phyloP scores from a whole-genome alignment of 2,329 filamentous ascomycete genomes.

The Aspergillus viridinutans region DNA sequence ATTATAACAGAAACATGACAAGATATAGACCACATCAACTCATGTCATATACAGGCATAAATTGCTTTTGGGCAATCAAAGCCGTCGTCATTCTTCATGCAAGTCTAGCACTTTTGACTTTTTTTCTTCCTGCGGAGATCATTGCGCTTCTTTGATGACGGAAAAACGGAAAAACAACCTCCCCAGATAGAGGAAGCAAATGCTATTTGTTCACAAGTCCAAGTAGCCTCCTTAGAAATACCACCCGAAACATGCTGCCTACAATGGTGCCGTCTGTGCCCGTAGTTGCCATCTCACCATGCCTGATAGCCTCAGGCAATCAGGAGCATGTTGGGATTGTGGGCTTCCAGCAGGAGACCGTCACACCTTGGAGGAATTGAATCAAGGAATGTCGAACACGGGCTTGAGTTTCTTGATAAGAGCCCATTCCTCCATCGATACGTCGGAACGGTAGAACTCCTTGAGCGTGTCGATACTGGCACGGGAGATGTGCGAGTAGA shows the following conservation, averaged over 20 bases:
- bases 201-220: neutral
- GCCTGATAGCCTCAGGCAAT: neutral
- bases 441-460: slow-evolving; percentile 86
- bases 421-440: slow-evolving; percentile 88
- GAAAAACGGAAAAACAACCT: too few relatives aligned
- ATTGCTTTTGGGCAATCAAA: slow-evolving; percentile 20
- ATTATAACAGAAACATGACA: slow-evolving; percentile 17
- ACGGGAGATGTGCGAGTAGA: slow-evolving; percentile 86
- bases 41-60: slow-evolving; percentile 27
- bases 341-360: neutral
- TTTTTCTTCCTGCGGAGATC: neutral
- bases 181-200: neutral
- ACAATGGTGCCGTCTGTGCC: neutral
- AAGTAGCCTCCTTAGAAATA: neutral
- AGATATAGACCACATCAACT: slow-evolving; percentile 21
- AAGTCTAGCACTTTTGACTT: slow-evolving; percentile 18
- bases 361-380: neutral
- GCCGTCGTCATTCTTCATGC: slow-evolving; percentile 25
- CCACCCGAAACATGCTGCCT: neutral
- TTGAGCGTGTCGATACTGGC: slow-evolving; percentile 91
- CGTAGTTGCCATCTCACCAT: neutral
- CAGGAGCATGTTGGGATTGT: neutral
- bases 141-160: neutral
- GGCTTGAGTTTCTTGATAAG: slow-evolving; percentile 95
- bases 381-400: slow-evolving; percentile 78